phyloP scores from a whole-genome alignment of 768 basidiomycete species.

The Auricularia sp. region DNA sequence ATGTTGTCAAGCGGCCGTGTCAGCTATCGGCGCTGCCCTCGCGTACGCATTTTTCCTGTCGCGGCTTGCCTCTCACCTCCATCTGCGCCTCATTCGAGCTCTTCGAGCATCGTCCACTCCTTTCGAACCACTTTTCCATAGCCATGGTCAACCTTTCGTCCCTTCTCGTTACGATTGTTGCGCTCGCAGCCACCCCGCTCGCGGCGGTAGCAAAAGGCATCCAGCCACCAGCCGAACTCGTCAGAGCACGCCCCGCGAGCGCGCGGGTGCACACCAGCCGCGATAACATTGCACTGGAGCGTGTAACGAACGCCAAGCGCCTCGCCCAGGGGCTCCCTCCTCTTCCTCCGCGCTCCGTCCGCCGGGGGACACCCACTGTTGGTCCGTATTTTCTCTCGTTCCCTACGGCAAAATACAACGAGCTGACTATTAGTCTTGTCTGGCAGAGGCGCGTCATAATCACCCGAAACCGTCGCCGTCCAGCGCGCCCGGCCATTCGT shows the following conservation, averaged over 20 bases:
- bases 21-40: neutral
- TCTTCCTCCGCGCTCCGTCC: conserved; percentile 24
- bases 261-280: neutral
- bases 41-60: neutral
- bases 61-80: no score
- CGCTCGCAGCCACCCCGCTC: neutral
- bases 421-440: no score
- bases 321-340: conserved; percentile 45
- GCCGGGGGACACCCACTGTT: neutral
- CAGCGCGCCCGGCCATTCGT: no score
- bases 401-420: neutral
- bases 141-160: neutral
- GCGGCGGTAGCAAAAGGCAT: neutral
- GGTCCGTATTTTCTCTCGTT: neutral
- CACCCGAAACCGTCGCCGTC: no score
- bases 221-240: neutral
- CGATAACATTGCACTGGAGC: conserved; percentile 12
- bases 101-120: neutral
- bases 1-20: no score
- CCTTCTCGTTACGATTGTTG: neutral
- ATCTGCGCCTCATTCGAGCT: neutral
- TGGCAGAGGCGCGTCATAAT: no score
- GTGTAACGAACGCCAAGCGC: conserved; percentile 43
- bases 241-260: neutral
- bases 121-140: neutral